A percentile compares a stretch with the other conserved stretches of the same genome.
Evolutionary conservation across 352 stramenopile genomes (phyloP).

Genomic region (Phytophthora podocarpi): DNA sequence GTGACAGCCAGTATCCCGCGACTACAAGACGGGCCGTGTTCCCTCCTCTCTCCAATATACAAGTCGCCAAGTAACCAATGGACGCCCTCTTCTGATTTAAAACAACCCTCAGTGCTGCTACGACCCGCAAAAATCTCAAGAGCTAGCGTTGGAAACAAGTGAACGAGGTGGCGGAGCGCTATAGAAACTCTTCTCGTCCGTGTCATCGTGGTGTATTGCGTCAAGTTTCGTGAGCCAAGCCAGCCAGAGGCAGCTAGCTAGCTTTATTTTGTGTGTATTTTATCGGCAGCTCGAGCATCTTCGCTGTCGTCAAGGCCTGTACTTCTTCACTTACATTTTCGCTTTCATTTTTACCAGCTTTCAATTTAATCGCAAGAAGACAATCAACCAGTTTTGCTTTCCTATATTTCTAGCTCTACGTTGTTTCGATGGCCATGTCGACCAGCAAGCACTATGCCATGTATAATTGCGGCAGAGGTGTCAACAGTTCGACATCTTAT

Average conservation of each 20-base stretch:
- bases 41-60: conserved; percentile 23
- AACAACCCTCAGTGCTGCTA: conserved; percentile 19
- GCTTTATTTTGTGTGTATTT: conserved; percentile 47
- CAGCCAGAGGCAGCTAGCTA: conserved; percentile 39
- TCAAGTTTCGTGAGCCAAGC: conserved; percentile 40
- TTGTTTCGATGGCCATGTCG: background rate
- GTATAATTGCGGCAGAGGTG: background rate
- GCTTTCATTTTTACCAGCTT: conserved; percentile 24
- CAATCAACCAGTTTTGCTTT: conserved; percentile 34
- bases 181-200: conserved; percentile 39
- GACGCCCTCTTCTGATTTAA: conserved; percentile 24
- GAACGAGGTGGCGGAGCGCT: conserved; percentile 29
- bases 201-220: conserved; percentile 41
- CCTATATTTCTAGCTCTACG: conserved; percentile 13
- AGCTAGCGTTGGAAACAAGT: conserved; percentile 18
- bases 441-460: too few species aligned
- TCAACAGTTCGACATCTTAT: background rate
- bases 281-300: conserved; percentile 36
- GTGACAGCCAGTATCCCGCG: conserved; percentile 34
- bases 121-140: conserved; percentile 2
- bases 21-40: conserved; percentile 34
- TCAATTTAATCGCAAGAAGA: conserved; percentile 34
- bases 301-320: conserved; percentile 33
- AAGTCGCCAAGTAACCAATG: conserved; percentile 28
- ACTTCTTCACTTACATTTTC: conserved; percentile 33